A percentile compares a stretch with the other conserved stretches of the same genome.
Evolutionary conservation across 352 stramenopile species (phyloP).

Genomic region (Hyaloperonospora brassicae): DNA sequence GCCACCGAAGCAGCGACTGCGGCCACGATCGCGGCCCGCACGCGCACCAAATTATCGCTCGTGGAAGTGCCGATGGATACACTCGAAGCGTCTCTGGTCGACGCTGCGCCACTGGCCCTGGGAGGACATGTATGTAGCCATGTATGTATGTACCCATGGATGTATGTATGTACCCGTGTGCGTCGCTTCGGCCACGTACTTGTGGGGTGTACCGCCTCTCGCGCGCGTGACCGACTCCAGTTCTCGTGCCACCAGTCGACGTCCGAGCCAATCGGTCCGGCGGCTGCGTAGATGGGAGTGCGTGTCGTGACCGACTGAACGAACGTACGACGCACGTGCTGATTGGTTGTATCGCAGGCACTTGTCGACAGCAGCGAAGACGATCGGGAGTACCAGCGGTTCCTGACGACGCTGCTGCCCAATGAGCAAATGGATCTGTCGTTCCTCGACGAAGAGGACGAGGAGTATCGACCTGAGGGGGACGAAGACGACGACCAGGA

Average conservation of each 20-base stretch:
- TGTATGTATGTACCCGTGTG: conserved; percentile 1
- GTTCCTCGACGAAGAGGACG: conserved; percentile 82
- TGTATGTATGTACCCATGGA: conserved; percentile 3
- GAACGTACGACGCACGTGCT: not conserved
- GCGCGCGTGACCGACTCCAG: no score
- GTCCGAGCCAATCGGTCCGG: no score
- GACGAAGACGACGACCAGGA: conserved; percentile 74
- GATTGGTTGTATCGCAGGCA: conserved; percentile 3
- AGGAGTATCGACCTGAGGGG: conserved; percentile 68
- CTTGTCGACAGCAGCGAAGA: conserved; percentile 27
- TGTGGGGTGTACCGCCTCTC: not conserved
- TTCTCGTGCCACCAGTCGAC: no score
- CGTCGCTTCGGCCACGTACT: not conserved
- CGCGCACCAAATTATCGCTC: conserved; percentile 69
- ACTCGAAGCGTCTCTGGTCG: conserved; percentile 53
- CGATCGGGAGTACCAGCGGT: conserved; percentile 74
- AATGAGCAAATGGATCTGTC: conserved; percentile 63
- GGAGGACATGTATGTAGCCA: conserved; percentile 9
- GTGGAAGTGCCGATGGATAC: conserved; percentile 65
- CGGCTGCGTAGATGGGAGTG: not conserved
- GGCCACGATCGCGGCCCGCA: conserved; percentile 61
- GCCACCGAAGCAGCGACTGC: conserved; percentile 5
- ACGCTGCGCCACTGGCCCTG: conserved; percentile 18
- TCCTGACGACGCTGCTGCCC: conserved; percentile 68
- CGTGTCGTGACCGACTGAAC: conserved; percentile 9